phyloP scores from a whole-genome alignment of 768 basidiomycete genomes.

The Coprinopsis marcescibilis region DNA sequence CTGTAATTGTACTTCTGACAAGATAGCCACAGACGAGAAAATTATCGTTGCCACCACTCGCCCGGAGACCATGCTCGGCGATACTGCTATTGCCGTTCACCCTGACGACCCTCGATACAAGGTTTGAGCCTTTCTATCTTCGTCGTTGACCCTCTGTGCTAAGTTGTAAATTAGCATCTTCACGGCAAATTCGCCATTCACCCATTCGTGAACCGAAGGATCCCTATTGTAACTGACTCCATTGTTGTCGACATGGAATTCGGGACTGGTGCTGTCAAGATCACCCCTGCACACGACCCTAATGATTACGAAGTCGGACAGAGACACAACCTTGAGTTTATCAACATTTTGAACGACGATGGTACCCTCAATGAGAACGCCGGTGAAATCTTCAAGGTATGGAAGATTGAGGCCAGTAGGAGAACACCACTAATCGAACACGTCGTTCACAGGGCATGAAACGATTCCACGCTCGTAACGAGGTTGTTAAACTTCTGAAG shows the following conservation, averaged over 20 bases:
- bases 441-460: constrained; percentile 67
- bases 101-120: constrained; percentile 89
- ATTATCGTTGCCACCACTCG: constrained; percentile 95
- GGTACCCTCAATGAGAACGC: constrained; percentile 92
- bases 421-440: not conserved
- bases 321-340: constrained; percentile 83
- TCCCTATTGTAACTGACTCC: constrained; percentile 84
- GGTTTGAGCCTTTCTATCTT: constrained; percentile 25
- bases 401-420: not conserved
- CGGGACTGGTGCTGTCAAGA: constrained; percentile 98
- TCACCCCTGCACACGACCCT: constrained; percentile 96
- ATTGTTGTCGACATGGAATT: constrained; percentile 93
- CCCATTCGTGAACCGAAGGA: constrained; percentile 79
- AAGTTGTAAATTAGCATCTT: constrained; percentile 54
- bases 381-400: constrained; percentile 64
- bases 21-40: constrained; percentile 58
- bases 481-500: constrained; percentile 78
- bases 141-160: not conserved
- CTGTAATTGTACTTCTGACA: not conserved
- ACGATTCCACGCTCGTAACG: constrained; percentile 87
- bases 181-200: constrained; percentile 89
- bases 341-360: constrained; percentile 94
- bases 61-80: constrained; percentile 98
- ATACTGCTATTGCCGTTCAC: constrained; percentile 95
- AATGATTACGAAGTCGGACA: constrained; percentile 95